Conservation (phyloP, 148 eudicot genomes). For the Hydrangea macrophylla region DNA sequence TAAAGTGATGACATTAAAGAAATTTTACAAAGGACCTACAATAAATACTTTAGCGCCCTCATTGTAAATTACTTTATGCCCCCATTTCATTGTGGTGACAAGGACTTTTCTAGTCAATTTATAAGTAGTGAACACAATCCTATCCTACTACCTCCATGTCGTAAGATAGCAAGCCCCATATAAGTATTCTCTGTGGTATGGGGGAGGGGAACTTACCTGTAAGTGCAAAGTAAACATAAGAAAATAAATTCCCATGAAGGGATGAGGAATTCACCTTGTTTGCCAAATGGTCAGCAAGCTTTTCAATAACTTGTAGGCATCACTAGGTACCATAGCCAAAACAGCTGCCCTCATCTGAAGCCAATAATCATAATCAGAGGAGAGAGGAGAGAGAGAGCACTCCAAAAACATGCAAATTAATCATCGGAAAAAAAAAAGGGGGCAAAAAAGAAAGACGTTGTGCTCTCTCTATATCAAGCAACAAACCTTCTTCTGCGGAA, state of each 20-base stretch:
- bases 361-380: background rate
- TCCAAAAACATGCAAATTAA: background rate
- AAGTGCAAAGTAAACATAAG: background rate
- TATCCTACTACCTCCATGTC: too few relatives aligned
- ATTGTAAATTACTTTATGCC: too few relatives aligned
- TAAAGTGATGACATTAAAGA: too few relatives aligned
- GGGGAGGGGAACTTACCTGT: too few relatives aligned
- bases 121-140: too few relatives aligned
- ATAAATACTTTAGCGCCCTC: too few relatives aligned
- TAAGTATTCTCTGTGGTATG: too few relatives aligned
- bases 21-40: too few relatives aligned
- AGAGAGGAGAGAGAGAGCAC: constrained; percentile 11
- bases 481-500: constrained; percentile 67
- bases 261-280: constrained; percentile 54
- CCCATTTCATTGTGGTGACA: too few relatives aligned
- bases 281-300: constrained; percentile 65
- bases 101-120: too few relatives aligned
- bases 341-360: constrained; percentile 64
- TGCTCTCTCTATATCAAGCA: background rate
- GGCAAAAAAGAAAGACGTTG: background rate
- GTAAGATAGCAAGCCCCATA: too few relatives aligned
- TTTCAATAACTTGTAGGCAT: constrained; percentile 51
- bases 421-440: too few relatives aligned
- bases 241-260: background rate
- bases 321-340: constrained; percentile 54